Percentiles rank a stretch among this genome's conserved stretches.
These are phyloP conservation scores for Pythium phragmiticola DNA, from an alignment of 352 stramenopile species.

Conservation along the genomic window DNA sequence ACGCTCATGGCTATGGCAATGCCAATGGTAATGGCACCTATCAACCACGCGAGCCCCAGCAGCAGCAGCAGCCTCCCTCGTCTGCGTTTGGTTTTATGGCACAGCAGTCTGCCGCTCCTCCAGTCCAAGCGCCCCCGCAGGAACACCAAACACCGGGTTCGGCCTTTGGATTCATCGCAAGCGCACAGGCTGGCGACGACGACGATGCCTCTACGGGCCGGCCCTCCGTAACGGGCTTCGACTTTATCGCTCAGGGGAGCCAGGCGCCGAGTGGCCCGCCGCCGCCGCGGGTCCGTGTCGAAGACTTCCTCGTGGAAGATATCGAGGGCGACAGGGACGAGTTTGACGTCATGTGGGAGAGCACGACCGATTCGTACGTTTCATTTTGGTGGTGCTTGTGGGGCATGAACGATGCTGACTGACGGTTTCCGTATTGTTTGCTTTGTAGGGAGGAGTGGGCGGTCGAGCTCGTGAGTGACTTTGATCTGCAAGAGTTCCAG, in stretches of 20 bases:
- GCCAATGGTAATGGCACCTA: background rate
- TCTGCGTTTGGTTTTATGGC: slow-evolving; percentile 60
- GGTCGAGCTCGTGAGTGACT: slow-evolving; percentile 49
- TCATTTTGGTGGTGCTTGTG: background rate
- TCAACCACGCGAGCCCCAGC: slow-evolving; percentile 1
- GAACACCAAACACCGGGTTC: slow-evolving; percentile 32
- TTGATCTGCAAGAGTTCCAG: slow-evolving; percentile 59
- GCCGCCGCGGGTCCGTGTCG: slow-evolving; percentile 33
- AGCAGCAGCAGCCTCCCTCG: slow-evolving; percentile 2
- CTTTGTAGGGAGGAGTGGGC: slow-evolving; percentile 72
- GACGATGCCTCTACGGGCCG: slow-evolving; percentile 38
- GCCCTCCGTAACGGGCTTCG: slow-evolving; percentile 40
- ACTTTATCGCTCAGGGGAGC: slow-evolving; percentile 32
- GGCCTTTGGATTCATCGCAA: slow-evolving; percentile 80
- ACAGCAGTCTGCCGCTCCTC: background rate
- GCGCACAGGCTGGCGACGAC: slow-evolving; percentile 40
- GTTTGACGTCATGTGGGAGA: slow-evolving; percentile 79
- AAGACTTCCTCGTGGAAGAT: slow-evolving; percentile 64
- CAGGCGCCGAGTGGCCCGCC: slow-evolving; percentile 27
- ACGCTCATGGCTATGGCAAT: slow-evolving; percentile 9
- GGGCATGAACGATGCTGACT: background rate
- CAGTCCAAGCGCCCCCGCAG: background rate
- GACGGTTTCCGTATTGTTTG: background rate
- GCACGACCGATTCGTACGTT: slow-evolving; percentile 73
- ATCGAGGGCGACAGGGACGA: slow-evolving; percentile 45